Evolutionary conservation across 1,139 yeast genomes (phyloP), one percentile per base, ranked within the genome.

Genomic region (Kodamaea arcana): DNA sequence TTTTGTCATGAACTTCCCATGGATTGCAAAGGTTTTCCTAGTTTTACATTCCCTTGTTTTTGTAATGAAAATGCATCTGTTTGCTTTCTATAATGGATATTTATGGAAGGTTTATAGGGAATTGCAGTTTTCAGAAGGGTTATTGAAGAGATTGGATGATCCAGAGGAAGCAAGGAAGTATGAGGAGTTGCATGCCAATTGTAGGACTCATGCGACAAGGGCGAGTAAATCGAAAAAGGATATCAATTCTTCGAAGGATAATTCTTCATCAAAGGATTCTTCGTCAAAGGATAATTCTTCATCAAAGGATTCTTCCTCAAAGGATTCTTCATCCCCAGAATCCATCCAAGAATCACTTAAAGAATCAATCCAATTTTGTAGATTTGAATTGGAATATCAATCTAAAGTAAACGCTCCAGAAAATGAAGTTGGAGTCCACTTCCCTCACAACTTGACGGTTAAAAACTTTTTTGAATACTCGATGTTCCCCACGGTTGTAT

Each of bases 61-160:
- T 45, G 57, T 90, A 44, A 90, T 90, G 97, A 90, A 90, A 54
- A 83, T 82, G 79, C 97, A 90, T 56, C 86, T 96, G 2, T 90
- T 80, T 53, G 86, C 85, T 1, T 86, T 82, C 50, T 90, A 80
- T 62, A 88, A 88, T 53, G 97, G 97, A 0, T 86, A 88, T 54
- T 63, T 88, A 37, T 86, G 95, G 92, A 63, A 59, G 17, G 74
- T 83, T 22, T 50, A 54, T 21, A 60, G 65, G n/a, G 94, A 85
- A 47, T 62, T 83, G 34, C 48, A 65, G 5, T 69, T 65, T 39
- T 75, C 87, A 7, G 62, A 50, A 47, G 48, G 17, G 36, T 63
- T 51, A 38, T 59, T 50, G 40, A 48, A 39, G 41, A 60, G 48
- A 35, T 51, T 54, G 35, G 45, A 45, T 4, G 21, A 31, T 18